A percentile compares a stretch with the other conserved stretches of the same genome.
Evolutionary conservation across 2,329 filamentous ascomycete genomes (phyloP).

Genomic region (Claviceps purpurea): DNA sequence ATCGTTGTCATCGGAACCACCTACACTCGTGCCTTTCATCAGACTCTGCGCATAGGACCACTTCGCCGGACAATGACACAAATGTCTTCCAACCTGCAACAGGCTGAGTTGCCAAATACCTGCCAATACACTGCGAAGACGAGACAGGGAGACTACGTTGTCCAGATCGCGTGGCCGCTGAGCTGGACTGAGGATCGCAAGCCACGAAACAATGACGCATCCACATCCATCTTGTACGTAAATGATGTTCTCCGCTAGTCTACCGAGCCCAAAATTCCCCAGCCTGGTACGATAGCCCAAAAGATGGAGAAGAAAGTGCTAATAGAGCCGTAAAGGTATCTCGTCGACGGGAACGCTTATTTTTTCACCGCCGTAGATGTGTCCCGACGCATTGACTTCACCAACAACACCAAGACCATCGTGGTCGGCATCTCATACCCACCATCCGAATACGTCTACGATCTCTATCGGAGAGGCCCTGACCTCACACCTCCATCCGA

Average conservation of each 20-base stretch:
- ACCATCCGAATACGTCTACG: conserved; percentile 14
- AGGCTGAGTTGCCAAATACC: conserved; percentile 14
- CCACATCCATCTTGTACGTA: conserved; percentile 15
- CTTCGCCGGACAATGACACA: background rate
- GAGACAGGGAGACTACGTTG: conserved; percentile 16
- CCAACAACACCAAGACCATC: conserved; percentile 14
- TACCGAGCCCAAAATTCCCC: background rate
- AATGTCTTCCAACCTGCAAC: conserved; percentile 4
- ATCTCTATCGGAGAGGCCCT: conserved; percentile 13
- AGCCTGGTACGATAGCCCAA: no score
- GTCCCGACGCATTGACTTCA: conserved; percentile 12
- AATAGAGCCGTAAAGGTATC: conserved; percentile 13
- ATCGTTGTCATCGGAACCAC: background rate
- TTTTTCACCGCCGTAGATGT: conserved; percentile 21
- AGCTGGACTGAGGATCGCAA: conserved; percentile 14
- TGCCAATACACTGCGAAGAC: conserved; percentile 14
- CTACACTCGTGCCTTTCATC: background rate
- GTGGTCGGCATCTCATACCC: conserved; percentile 22
- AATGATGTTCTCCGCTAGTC: background rate
- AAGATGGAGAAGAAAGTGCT: background rate
- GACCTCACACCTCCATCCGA: conserved; percentile 18
- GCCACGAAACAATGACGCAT: conserved; percentile 10
- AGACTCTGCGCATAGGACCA: background rate
- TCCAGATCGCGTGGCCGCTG: conserved; percentile 19
- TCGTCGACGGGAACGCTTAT: conserved; percentile 22